Evolutionary conservation across 2,329 filamentous ascomycete genomes (phyloP).

Genomic region (Trichoderma polysporum): DNA sequence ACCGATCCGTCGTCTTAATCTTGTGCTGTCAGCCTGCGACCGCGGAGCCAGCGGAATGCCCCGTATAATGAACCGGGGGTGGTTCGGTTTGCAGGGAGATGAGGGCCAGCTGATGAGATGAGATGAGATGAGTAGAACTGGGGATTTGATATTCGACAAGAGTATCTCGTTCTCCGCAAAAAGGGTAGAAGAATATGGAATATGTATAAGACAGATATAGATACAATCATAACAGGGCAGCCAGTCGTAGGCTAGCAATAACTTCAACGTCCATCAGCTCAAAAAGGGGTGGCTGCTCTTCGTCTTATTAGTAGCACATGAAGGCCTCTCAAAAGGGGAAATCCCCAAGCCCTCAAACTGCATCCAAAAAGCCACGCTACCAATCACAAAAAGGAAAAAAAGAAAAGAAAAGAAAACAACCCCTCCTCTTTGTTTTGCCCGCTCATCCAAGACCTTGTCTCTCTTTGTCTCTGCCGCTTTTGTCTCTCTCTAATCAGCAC

Average conservation of each 20-base stretch:
- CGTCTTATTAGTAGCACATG: not conserved
- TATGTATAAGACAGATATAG: not conserved
- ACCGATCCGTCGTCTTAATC: not conserved
- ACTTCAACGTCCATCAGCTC: not conserved
- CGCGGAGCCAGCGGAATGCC: not conserved
- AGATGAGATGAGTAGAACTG: constrained; percentile 9
- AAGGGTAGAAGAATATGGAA: not conserved
- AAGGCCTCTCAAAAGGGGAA: not conserved
- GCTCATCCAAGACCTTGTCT: not conserved
- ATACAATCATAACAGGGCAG: not conserved
- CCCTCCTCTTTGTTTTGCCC: not conserved
- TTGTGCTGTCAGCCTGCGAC: not conserved
- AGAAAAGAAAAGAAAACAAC: not conserved
- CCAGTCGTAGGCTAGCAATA: not conserved
- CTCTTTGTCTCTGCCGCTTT: not conserved
- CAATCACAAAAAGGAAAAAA: not conserved
- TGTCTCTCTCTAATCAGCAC: constrained; percentile 3
- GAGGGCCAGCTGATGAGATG: not conserved
- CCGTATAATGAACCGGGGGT: not conserved
- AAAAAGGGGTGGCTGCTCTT: not conserved
- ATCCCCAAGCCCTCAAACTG: not conserved
- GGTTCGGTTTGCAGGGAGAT: not conserved
- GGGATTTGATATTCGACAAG: not conserved
- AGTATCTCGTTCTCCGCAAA: not conserved
- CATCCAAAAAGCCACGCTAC: not conserved